Base-by-base conservation (phyloP, 352 stramenopile genomes). In the Halophytophthora polymorphica region DNA sequence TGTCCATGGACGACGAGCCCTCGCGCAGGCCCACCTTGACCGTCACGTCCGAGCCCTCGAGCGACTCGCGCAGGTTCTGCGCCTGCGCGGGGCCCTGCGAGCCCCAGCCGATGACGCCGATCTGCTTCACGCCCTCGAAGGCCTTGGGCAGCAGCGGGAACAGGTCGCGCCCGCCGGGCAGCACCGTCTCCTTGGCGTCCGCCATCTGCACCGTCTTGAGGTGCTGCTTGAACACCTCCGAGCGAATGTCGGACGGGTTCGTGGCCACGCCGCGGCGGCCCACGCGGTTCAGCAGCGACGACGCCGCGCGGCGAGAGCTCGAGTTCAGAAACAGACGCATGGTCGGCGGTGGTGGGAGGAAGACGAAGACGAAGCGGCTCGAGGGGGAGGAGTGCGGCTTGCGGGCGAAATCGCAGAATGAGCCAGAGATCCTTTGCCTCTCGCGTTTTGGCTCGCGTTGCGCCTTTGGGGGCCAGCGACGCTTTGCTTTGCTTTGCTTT, bases 71-170 rank as follows among this genome's bases (percentile, higher is more conserved):
- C 61, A 99, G 65, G 83, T 99, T 99, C 73, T 98, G 95, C 47
- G 93, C 96, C 77, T 99, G 96, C 17, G 96, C 96, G 12, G 96
- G 96, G 41, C 93, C 96, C 66, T 99, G 96, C 33, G 95, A 98
- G 69, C 96, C 96, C 96, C 96, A 99, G 66, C 96, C 96, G 58
- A 99, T 98, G 47, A 98, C 94, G 49, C 96, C 96, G 64, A 99
- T 96, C 66, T 98, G 86, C 70, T 98, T 96, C 53, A 99, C 96
- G 45, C 93, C 93, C 22, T 95, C 87, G 69, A 99, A 98, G 21
- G 95, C 96, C 71, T 98, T 92, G 34, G 92, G 90, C 58, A 98
- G 77, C 34, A 98, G 71, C 51, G 90, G 77, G 77, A 98, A 98
- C 35, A 98, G 83, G 79, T 99, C 82, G 61, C 94, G 88, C 21